Evolutionary conservation across 1,284 basidiomycete species (phyloP), one percentile per base, ranked within the genome.

Genomic region (Ganoderma meredithae): DNA sequence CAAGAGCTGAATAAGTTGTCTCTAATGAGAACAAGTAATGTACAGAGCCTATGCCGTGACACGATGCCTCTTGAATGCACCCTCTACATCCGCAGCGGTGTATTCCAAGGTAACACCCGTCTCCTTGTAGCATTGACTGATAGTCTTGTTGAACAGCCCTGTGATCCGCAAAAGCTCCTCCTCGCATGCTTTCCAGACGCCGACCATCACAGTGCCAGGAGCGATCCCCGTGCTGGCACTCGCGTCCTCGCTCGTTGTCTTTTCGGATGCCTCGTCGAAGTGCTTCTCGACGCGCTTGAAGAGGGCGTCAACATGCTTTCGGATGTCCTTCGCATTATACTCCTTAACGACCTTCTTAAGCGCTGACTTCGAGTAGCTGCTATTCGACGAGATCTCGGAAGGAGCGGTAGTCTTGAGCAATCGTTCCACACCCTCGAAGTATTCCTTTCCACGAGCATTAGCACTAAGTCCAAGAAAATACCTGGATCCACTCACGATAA

Each of bases 261-360:
- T 91, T 70, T 91, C 92, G 9, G 89, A 87, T 0, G 88, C 87
- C 74, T 95, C 93, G 3, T 90, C 90, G 78, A 98, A 99, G 78
- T 99, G 97, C 79, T 99, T 99, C 79, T 96, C 95, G 33, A 99
- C 95, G 9, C 97, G 89, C 77, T 95, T 95, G 77, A 91, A 93
- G 55, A 99, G 85, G 10, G 89, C 88, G 70, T 99, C 97, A 60
- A 98, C 84, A 70, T 90, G 83, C 77, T 92, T 98, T 44, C 95
- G 90, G 36, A 98, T 83, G 77, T 99, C 97, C 79, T 98, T 99
- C 40, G 88, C 82, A 65, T 88, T 91, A 76, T 90, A 92, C 73
- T 98, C 96, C 76, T 95, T 96, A 62, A 95, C 81, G 10, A 95
- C 86, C 77, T 95, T 95, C 78, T 95, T 96, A 41, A 96, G 82